Base-by-base conservation (phyloP, 2,329 filamentous ascomycete genomes). In the Fusarium dlaminii region DNA sequence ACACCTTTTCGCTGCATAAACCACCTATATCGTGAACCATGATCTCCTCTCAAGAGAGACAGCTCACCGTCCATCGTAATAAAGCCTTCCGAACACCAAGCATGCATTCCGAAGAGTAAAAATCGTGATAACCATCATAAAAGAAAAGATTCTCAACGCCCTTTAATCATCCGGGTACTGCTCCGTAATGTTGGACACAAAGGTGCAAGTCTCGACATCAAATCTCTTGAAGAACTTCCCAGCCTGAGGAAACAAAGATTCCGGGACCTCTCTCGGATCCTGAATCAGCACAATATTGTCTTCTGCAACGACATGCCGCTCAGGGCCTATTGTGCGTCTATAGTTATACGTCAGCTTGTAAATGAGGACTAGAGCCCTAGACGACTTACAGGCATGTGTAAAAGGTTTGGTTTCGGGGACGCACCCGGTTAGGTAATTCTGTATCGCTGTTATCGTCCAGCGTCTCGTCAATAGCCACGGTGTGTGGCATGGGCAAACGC, bases 191-290 rank as follows among this genome's bases (percentile, higher is more conserved):
- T 98, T 98, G 76, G 94, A 97, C 37, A 98, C 87, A 83, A 98
- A 99, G 8, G 83, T 86, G 74, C 90, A 90, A 1, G 83, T 86
- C 39, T 84, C 84, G 9, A 81, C 79, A 82, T 98, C 94, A 87
- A 95, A 98, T 46, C 94, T 87, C 82, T 94, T 97, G 82, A 99
- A 98, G 81, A 94, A 94, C 77, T 92, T 92, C 1, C 96, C 96
- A 7, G 95, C 94, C 74, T 93, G 83, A 51, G 86, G 86, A 79
- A 94, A 88, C 70, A 97, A 85, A 30, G 88, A 77, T 8, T 88
- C 83, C 1, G 88, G 86, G 6, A 92, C 86, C 75, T 74, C 84
- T 81, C 58, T 81, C 52, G 78, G 75, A 61, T 88, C 83, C 10
- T 79, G 81, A 46, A 94, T 83, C n/a, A 91, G 83, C 66, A 91